Base-by-base conservation (phyloP, 345 rosid species). In the Bruguiera gymnorhiza region DNA sequence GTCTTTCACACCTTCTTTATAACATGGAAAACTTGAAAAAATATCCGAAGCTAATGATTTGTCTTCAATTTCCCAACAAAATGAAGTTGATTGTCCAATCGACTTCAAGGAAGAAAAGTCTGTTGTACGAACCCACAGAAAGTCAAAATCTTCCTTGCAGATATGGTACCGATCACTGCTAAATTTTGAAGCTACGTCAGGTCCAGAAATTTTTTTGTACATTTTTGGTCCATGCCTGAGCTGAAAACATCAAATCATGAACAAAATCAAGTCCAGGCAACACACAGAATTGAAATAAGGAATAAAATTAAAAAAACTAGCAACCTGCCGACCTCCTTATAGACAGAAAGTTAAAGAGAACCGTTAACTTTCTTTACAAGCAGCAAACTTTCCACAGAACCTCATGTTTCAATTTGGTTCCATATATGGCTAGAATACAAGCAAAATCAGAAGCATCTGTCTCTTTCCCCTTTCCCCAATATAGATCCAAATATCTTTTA, bases 101-200 rank as follows among this genome's bases (percentile, higher is more conserved):
- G 99, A 83, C 73, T 85, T 95, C 20, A 71, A n/a, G 9, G 36
- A 15, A 10, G 97, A 86, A 78, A 90, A 87, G 73, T 90, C 97
- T 54, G 92, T 80, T 16, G 97, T 85, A 27, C 92, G 97, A 68
- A 95, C 86, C 97, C 99, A 89, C 51, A 82, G 70, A 76, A 86
- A 95, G 77, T 90, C 86, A 68, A 84, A 88, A 80, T 88, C 89
- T 73, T 92, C 97, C 88, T 85, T 85, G 91, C 89, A 89, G 75
- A 84, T 74, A 73, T 73, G 79, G 78, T 89, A 95, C 18, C 96
- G 84, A 76, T 84, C 84, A 6, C 79, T 55, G n/a, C 61, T 79
- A 74, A 92, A 80, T 78, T 83, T 87, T 5, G 92, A 70, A 55
- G 71, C 81, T 50, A 84, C 53, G 11, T 85, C 77, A 53, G 96